Conservation (phyloP, 768 basidiomycete species). For the Chalciporus pseudorubinellus region DNA sequence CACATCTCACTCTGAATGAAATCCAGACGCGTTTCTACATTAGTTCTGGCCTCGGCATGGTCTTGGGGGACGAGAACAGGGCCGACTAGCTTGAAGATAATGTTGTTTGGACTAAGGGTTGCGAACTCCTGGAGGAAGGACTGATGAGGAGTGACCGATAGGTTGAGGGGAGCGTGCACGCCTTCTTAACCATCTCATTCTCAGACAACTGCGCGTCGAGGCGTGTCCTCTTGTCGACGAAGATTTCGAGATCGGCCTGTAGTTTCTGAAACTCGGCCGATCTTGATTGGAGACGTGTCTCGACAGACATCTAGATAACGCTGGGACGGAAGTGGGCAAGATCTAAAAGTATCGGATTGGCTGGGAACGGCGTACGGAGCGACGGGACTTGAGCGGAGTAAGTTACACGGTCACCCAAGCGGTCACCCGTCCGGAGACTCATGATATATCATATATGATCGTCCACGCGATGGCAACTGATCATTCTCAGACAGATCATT, state of each 20-base stretch:
- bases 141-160: not conserved
- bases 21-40: conserved; percentile 86
- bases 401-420: too few relatives aligned
- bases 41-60: conserved; percentile 77
- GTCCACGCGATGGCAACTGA: not conserved
- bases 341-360: too few relatives aligned
- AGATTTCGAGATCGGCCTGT: conserved; percentile 66
- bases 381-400: too few relatives aligned
- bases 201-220: conserved; percentile 91
- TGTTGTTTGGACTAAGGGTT: conserved; percentile 68
- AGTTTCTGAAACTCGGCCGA: conserved; percentile 79
- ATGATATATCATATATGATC: too few relatives aligned
- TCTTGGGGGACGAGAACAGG: conserved; percentile 91
- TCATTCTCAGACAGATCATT: conserved; percentile 1
- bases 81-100: conserved; percentile 88
- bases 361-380: too few relatives aligned
- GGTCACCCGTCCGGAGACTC: conserved; percentile 8
- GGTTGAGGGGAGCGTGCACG: conserved; percentile 25
- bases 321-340: too few relatives aligned
- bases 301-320: conserved; percentile 48
- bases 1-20: conserved; percentile 90
- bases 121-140: conserved; percentile 68
- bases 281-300: conserved; percentile 60
- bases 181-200: conserved; percentile 91
- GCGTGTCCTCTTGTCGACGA: conserved; percentile 78